Evolutionary conservation across 495 filamentous ascomycete genomes (phyloP), one percentile per base, ranked within the genome.

Genomic region (Talaromyces stipitatus): DNA sequence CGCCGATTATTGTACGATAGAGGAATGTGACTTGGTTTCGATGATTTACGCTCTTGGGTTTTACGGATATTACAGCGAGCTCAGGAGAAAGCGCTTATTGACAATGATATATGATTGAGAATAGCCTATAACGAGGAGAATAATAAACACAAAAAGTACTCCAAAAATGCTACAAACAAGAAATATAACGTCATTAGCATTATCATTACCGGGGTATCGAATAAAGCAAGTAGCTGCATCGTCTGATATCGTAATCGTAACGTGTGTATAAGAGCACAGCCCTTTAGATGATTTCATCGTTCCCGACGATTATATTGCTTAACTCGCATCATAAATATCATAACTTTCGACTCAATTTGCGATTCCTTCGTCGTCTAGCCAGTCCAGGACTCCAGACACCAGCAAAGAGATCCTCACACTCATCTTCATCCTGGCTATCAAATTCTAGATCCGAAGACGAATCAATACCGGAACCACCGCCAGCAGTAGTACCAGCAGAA

Each of bases 351-450:
- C 69, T 72, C 46, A 77, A 66, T 50, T 75, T 75, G 64, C 76
- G 88, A 55, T 73, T 73, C 69, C 76, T 76, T 61, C 90, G 76
- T 62, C 89, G 78, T 23, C 73, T 75, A 30, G 89, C 91, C 36
- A 83, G 68, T 50, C 80, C 80, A 14, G 85, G 75, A 62, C 85
- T 88, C 92, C 92, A 97, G 2, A 89, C 78, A 0, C 92, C 92
- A 10, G 83, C 79, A 72, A 97, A 97, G 51, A 97, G 66, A 69
- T 96, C 92, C 64, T 97, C 92, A 60, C 92, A 95, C 72, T 97
- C 92, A 52, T 95, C 90, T 64, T 96, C 91, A 67, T 97, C 92
- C 50, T 91, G 84, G 58, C 85, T 89, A 72, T 97, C 90, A 67
- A 96, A 96, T 54, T 90, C 84, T 2, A 90, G 65, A 12, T 26